Evolutionary conservation across 768 basidiomycete genomes (phyloP).

Genomic region (Phlebiopsis gigantea): DNA sequence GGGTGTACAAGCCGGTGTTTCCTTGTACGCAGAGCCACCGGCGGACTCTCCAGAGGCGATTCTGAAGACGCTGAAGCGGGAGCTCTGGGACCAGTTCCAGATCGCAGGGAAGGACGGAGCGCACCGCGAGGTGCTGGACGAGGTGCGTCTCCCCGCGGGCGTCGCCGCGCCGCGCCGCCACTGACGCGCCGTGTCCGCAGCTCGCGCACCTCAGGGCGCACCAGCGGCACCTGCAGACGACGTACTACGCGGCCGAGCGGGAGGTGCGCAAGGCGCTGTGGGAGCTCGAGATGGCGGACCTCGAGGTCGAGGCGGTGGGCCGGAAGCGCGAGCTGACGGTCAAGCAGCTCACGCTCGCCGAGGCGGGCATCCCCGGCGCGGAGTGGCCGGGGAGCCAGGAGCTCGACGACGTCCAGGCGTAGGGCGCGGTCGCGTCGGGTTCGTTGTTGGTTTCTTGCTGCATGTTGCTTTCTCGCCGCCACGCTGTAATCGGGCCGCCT

Average conservation of each 20-base stretch:
- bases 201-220: neutral
- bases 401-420: neutral
- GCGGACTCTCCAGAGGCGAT: neutral
- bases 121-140: neutral
- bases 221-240: slow-evolving; percentile 1
- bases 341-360: slow-evolving; percentile 56
- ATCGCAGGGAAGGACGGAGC: no score
- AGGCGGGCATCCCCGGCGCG: slow-evolving; percentile 56
- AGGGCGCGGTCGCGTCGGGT: neutral
- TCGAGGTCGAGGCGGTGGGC: slow-evolving; percentile 59
- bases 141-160: neutral
- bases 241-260: slow-evolving; percentile 7
- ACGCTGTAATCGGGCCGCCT: neutral
- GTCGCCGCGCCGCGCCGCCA: neutral
- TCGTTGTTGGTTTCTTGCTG: neutral
- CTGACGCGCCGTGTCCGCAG: neutral
- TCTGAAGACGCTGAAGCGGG: neutral
- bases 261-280: slow-evolving; percentile 39
- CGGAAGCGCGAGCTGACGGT: slow-evolving; percentile 53
- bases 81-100: neutral
- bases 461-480: neutral
- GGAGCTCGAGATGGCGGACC: slow-evolving; percentile 53
- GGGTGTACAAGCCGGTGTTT: no score
- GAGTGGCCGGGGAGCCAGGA: slow-evolving; percentile 25
- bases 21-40: neutral